phyloP scores from a whole-genome alignment of 192 early-diverging fungal species.

The Backusella australiensis region DNA sequence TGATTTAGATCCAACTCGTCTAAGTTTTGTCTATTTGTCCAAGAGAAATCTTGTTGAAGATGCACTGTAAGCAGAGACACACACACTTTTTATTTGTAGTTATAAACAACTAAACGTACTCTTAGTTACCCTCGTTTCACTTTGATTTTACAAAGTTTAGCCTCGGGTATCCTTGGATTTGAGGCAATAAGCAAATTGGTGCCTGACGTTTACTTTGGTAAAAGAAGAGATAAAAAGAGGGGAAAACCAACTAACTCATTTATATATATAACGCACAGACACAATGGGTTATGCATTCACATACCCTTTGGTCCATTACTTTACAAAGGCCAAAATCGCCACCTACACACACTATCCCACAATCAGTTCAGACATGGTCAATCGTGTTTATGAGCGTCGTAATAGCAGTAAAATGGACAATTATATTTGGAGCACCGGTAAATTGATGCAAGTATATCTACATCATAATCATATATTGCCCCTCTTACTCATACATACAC shows the following conservation, averaged over 20 bases:
- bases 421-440: constrained; percentile 51
- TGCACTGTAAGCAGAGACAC: constrained; percentile 41
- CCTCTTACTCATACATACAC: too few species aligned
- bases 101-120: too few species aligned
- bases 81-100: background rate
- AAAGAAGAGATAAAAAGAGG: background rate
- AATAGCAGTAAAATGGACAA: constrained; percentile 72
- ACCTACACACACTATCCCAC: constrained; percentile 97
- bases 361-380: constrained; percentile 91
- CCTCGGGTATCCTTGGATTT: constrained; percentile 69
- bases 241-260: background rate
- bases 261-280: constrained; percentile 45
- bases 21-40: constrained; percentile 65
- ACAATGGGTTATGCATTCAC: constrained; percentile 96
- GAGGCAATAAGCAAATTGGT: constrained; percentile 67
- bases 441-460: constrained; percentile 50
- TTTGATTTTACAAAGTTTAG: constrained; percentile 83
- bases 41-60: constrained; percentile 70
- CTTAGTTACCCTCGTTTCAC: constrained; percentile 77
- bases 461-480: too few species aligned
- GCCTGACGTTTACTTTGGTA: constrained; percentile 86
- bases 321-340: constrained; percentile 61
- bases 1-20: constrained; percentile 44
- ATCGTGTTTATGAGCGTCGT: constrained; percentile 60
- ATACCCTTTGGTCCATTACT: constrained; percentile 70